Percentiles rank a stretch among this genome's conserved stretches.
phyloP scores from a whole-genome alignment of 495 filamentous ascomycete species.

The Sordaria brevicollis region DNA sequence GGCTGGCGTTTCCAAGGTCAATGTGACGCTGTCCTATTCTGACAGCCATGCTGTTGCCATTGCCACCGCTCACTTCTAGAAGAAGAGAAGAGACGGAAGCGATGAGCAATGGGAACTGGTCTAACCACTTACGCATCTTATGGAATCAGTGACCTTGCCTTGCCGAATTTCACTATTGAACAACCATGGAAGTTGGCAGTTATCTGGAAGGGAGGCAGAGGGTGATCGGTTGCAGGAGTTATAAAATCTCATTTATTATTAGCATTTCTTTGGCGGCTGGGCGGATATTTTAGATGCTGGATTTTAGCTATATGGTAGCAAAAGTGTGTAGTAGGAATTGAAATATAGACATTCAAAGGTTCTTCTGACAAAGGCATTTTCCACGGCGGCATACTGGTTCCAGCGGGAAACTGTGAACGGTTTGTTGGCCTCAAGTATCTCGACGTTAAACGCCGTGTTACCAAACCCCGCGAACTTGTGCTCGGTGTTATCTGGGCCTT shows the following conservation, averaged over 20 bases:
- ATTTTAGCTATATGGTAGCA: not conserved
- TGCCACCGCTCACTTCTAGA: conserved; percentile 39
- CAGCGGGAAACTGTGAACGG: not conserved
- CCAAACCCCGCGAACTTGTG: not conserved
- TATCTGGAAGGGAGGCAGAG: not conserved
- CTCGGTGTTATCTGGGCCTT: not conserved
- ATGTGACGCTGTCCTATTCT: conserved; percentile 89
- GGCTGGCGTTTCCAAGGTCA: conserved; percentile 76
- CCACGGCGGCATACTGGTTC: not conserved
- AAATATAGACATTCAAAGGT: not conserved
- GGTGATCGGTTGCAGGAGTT: not conserved
- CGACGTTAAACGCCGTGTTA: not conserved
- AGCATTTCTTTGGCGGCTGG: not conserved
- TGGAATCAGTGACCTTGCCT: not conserved
- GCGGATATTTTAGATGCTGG: not conserved
- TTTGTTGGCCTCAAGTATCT: too few relatives aligned
- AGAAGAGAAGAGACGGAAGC: not conserved
- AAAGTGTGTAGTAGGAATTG: not conserved
- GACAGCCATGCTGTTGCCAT: conserved; percentile 88
- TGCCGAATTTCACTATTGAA: not conserved
- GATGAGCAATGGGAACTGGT: not conserved
- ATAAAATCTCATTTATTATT: not conserved
- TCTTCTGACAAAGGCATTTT: not conserved
- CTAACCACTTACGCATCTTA: not conserved
- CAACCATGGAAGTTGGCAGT: not conserved